phyloP scores from a whole-genome alignment of 2,329 filamentous ascomycete genomes.

The Neofusicoccum parvum region DNA sequence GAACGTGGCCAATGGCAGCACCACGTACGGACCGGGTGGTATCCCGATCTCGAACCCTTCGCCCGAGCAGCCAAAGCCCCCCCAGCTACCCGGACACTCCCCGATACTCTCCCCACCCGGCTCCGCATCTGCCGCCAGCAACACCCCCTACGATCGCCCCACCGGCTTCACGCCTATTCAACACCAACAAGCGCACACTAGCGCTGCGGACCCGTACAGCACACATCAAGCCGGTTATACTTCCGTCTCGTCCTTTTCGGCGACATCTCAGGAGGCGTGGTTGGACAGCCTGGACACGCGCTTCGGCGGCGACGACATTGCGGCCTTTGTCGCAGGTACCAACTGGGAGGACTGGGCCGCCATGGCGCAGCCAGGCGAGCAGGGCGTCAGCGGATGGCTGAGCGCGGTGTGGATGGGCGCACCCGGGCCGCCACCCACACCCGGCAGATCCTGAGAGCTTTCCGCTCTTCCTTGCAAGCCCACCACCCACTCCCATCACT shows the following conservation, averaged over 20 bases:
- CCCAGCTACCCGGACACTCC: constrained; percentile 13
- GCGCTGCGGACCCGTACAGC: background rate
- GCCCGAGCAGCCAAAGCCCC: constrained; percentile 16
- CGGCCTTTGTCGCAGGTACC: constrained; percentile 43
- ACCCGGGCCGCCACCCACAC: constrained; percentile 10
- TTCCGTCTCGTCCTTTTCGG: background rate
- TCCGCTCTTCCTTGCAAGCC: background rate
- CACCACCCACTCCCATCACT: background rate
- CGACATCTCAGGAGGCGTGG: constrained; percentile 33
- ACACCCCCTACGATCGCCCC: constrained; percentile 16
- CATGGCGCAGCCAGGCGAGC: constrained; percentile 21
- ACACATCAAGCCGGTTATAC: constrained; percentile 13
- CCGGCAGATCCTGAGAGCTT: constrained; percentile 8
- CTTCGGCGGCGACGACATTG: constrained; percentile 44
- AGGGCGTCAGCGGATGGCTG: constrained; percentile 30
- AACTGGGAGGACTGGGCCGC: constrained; percentile 37
- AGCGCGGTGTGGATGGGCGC: constrained; percentile 30
- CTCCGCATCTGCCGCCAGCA: constrained; percentile 19
- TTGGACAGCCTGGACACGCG: constrained; percentile 38
- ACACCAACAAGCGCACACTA: constrained; percentile 4
- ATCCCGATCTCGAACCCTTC: constrained; percentile 21
- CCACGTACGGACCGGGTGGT: constrained; percentile 18
- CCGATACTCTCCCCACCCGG: constrained; percentile 17
- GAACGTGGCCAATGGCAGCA: constrained; percentile 9
- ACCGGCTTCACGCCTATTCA: constrained; percentile 18